Evolutionary conservation across 1,139 yeast species (phyloP), one percentile per base, ranked within the genome.

Genomic region (Hyphopichia fennica): DNA sequence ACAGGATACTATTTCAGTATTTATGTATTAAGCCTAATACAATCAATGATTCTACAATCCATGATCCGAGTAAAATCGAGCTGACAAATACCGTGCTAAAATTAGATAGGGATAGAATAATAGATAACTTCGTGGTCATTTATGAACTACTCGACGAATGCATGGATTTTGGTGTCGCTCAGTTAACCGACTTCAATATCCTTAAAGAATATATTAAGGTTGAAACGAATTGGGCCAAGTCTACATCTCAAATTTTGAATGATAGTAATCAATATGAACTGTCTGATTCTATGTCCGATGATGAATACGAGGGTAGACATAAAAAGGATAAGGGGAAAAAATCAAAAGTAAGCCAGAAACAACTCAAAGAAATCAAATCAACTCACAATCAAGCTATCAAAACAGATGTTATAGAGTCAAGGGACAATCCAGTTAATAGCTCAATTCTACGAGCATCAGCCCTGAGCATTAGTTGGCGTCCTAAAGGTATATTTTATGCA

Each of bases 391-490:
- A 65, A 32, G 75, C 78, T 14, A 55, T 66, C 17, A 62, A 57
- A 15, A 52, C 67, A 1, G 72, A 69, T 41, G 62, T 59, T 10
- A 49, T 65, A n/a, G 54, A 54, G 1, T 48, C 61, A 14, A 64
- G 65, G 11, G 51, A 57, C 3, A 49, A 54, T 17, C 48, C 55
- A 28, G 70, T 84, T 45, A 85, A 86, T 54, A 79, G 87, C 37
- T 78, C 87, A 15, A 77, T 86, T 13, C 68, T 57, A 52, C 67
- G 77, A 32, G 69, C 77, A 0, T 63, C 69, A 19, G 62, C 71
- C 2, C 73, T 67, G 65, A 62, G 74, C 0, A 67, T 73, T 18
- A 71, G 66, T 50, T 73, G 79, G 79, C 52, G 79, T 40, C 77
- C 77, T 9, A 72, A 72, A 50, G 79, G 79, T 13, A 72, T 73